Conservation (phyloP, 1,139 yeast genomes). For the Pichia sp. region DNA sequence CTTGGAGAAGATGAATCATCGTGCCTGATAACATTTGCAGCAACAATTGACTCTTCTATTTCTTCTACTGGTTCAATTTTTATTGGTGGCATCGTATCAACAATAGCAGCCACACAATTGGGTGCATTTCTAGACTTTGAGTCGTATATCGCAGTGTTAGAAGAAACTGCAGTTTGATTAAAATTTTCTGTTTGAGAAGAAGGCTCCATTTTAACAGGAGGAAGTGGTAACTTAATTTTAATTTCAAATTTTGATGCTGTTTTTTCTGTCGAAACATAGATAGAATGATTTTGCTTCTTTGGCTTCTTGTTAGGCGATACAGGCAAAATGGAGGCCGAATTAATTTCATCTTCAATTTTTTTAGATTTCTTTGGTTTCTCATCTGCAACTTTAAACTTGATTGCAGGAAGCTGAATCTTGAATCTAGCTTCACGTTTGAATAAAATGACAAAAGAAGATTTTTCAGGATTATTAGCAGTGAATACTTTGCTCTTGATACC, state of each 20-base stretch:
- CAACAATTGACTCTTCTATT: slow-evolving; percentile 12
- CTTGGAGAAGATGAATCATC: slow-evolving; percentile 22
- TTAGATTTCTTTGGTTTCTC: slow-evolving; percentile 4
- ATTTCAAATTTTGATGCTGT: slow-evolving; percentile 7
- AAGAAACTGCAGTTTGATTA: neutral
- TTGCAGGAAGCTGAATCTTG: slow-evolving; percentile 28
- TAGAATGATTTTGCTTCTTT: neutral
- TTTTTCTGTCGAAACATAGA: slow-evolving; percentile 3
- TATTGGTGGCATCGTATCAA: neutral
- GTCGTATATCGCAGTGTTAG: neutral
- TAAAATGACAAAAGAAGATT: slow-evolving; percentile 15
- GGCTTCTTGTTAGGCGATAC: neutral
- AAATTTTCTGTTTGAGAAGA: neutral
- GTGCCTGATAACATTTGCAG: slow-evolving; percentile 18
- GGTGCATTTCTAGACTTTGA: neutral
- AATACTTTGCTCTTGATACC: slow-evolving; percentile 39
- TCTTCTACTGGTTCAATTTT: neutral
- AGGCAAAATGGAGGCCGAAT: neutral
- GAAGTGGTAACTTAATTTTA: slow-evolving; percentile 12
- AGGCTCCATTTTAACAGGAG: slow-evolving; percentile 7
- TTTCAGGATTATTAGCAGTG: slow-evolving; percentile 24
- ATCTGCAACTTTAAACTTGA: slow-evolving; percentile 21
- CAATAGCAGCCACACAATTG: neutral
- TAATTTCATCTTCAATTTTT: slow-evolving; percentile 10
- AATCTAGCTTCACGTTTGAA: slow-evolving; percentile 28